phyloP scores from a whole-genome alignment of 306 rosid genomes.

The Lathyrus oleraceus region DNA sequence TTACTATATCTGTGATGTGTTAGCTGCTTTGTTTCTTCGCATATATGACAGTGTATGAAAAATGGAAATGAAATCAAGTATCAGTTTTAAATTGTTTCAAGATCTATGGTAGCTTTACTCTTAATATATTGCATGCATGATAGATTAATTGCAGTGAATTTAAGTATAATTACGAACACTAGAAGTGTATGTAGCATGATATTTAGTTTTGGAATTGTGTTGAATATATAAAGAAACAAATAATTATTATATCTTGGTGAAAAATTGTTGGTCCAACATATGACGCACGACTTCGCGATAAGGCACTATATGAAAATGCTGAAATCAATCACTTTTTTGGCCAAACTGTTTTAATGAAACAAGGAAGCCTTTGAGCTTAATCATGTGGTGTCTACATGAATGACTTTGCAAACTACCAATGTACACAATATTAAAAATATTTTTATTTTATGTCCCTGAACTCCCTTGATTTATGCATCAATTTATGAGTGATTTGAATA shows the following conservation, averaged over 20 bases:
- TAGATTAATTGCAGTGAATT: background rate
- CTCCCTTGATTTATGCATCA: no score
- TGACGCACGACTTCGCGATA: background rate
- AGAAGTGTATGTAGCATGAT: conserved; percentile 1
- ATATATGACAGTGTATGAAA: background rate
- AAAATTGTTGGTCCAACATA: background rate
- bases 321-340: conserved; percentile 1
- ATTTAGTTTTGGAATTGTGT: no score
- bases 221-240: background rate
- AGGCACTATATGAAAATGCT: background rate
- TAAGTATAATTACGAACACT: conserved; percentile 6
- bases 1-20: background rate
- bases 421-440: no score
- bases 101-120: conserved; percentile 12
- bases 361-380: background rate
- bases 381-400: no score
- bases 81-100: conserved; percentile 4
- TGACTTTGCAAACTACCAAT: no score
- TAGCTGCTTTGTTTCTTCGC: conserved; percentile 21
- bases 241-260: background rate
- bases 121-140: conserved; percentile 2
- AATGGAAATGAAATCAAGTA: conserved; percentile 2
- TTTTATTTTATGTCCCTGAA: no score
- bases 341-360: background rate
- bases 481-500: no score